A percentile compares a stretch with the other conserved stretches of the same genome.
Conservation (phyloP, 108 stramenopile genomes). For the Epipyxis sp. region DNA sequence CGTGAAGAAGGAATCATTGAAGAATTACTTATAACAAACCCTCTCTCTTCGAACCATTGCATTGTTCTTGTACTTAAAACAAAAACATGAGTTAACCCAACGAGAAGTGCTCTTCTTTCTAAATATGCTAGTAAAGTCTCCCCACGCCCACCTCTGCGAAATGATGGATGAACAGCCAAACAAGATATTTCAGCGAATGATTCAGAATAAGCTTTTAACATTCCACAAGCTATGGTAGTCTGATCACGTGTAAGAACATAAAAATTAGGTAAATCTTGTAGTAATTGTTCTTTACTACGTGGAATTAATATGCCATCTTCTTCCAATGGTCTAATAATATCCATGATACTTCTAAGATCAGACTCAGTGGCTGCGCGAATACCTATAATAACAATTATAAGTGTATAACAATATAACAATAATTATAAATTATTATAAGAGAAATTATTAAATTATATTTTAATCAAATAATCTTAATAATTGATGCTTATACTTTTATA, state of each 20-base stretch:
- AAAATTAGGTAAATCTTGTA: slow-evolving; percentile 73
- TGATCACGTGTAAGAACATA: slow-evolving; percentile 84
- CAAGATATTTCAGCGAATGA: slow-evolving; percentile 83
- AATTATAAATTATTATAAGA: no score
- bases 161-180: slow-evolving; percentile 76
- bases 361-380: slow-evolving; percentile 74
- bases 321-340: slow-evolving; percentile 78
- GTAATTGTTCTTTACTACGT: slow-evolving; percentile 68
- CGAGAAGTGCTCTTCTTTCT: slow-evolving; percentile 74
- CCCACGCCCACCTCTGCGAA: slow-evolving; percentile 77
- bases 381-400: no score
- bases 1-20: slow-evolving; percentile 67
- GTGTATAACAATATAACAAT: no score
- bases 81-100: slow-evolving; percentile 70
- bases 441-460: no score
- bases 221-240: slow-evolving; percentile 77
- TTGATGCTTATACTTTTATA: no score
- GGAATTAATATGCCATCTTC: slow-evolving; percentile 72
- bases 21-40: slow-evolving; percentile 70
- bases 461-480: no score
- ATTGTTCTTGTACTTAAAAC: slow-evolving; percentile 88
- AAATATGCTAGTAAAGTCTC: slow-evolving; percentile 92
- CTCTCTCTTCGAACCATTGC: slow-evolving; percentile 93
- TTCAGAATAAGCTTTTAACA: slow-evolving; percentile 73
- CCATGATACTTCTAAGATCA: slow-evolving; percentile 76